A percentile compares a stretch with the other conserved stretches of the same genome.
Evolutionary conservation across 2,329 filamentous ascomycete genomes (phyloP).

Genomic region (Ceratocystis lukuohia): DNA sequence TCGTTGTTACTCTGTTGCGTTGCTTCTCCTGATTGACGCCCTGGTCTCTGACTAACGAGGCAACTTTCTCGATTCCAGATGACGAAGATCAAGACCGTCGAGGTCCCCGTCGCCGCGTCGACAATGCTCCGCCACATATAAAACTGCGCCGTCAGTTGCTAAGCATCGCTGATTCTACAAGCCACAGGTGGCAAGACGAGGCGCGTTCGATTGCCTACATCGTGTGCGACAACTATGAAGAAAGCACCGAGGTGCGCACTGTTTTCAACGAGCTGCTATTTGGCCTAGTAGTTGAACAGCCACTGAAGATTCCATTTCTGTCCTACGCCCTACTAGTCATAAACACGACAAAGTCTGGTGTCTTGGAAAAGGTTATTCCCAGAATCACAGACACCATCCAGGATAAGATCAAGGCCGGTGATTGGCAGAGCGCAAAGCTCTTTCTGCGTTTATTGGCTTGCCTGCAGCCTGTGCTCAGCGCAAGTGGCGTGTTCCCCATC

Average conservation of each 20-base stretch:
- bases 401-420: constrained; percentile 52
- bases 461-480: constrained; percentile 65
- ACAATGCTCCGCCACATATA: constrained; percentile 53
- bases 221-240: constrained; percentile 73
- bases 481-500: constrained; percentile 71
- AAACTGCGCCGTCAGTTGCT: constrained; percentile 68
- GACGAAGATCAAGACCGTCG: constrained; percentile 62
- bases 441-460: constrained; percentile 80
- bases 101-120: constrained; percentile 59
- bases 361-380: constrained; percentile 56
- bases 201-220: constrained; percentile 60
- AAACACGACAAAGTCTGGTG: constrained; percentile 64
- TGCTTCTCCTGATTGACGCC: not conserved
- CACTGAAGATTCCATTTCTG: constrained; percentile 92
- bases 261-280: constrained; percentile 61
- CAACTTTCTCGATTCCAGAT: constrained; percentile 23
- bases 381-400: constrained; percentile 50
- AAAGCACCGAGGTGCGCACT: constrained; percentile 54
- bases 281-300: constrained; percentile 76
- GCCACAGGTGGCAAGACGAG: constrained; percentile 67
- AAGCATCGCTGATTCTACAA: constrained; percentile 66
- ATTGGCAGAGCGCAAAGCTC: constrained; percentile 87
- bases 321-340: constrained; percentile 68
- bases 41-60: not conserved
- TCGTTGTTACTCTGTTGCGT: no score